Conservation (phyloP, 1,139 yeast species). For the Eremothecium sinecaudum region DNA sequence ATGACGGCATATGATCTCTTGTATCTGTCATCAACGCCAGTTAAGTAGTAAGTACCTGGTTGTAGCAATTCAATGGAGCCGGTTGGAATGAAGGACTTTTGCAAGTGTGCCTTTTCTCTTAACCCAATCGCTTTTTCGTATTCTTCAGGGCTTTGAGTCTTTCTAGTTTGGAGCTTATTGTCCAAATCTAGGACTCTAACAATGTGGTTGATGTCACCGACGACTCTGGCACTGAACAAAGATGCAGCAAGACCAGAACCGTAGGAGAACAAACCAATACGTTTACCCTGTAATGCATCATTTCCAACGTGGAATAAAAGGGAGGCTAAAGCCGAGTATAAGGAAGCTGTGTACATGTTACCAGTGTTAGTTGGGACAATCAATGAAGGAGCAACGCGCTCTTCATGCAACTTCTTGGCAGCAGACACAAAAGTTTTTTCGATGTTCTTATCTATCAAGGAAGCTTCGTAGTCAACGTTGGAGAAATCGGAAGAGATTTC, state of each 20-base stretch:
- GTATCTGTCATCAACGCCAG: conserved; percentile 76
- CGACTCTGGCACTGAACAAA: conserved; percentile 67
- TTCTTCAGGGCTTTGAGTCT: conserved; percentile 59
- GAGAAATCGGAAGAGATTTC: conserved; percentile 52
- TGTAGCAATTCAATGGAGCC: conserved; percentile 68
- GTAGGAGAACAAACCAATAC: conserved; percentile 89
- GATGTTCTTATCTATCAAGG: conserved; percentile 67
- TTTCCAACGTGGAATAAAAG: conserved; percentile 66
- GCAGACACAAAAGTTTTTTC: conserved; percentile 80
- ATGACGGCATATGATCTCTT: conserved; percentile 71
- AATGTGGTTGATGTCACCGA: conserved; percentile 70
- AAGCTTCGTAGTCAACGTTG: conserved; percentile 59
- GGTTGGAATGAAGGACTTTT: conserved; percentile 67
- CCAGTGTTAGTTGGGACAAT: conserved; percentile 94
- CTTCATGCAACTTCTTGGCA: conserved; percentile 61
- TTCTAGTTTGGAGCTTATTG: conserved; percentile 60
- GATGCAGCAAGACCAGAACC: conserved; percentile 98
- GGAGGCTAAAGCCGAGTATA: conserved; percentile 82
- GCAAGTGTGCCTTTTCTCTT: conserved; percentile 83
- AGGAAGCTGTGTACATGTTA: conserved; percentile 95
- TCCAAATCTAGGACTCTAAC: conserved; percentile 59
- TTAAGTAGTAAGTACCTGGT: conserved; percentile 75
- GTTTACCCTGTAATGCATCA: conserved; percentile 66
- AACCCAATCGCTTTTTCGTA: conserved; percentile 73
- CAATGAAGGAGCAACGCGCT: conserved; percentile 72